A percentile compares a stretch with the other conserved stretches of the same genome.
Conservation (phyloP, 768 basidiomycete genomes). For the Daedaleopsis sinensis region DNA sequence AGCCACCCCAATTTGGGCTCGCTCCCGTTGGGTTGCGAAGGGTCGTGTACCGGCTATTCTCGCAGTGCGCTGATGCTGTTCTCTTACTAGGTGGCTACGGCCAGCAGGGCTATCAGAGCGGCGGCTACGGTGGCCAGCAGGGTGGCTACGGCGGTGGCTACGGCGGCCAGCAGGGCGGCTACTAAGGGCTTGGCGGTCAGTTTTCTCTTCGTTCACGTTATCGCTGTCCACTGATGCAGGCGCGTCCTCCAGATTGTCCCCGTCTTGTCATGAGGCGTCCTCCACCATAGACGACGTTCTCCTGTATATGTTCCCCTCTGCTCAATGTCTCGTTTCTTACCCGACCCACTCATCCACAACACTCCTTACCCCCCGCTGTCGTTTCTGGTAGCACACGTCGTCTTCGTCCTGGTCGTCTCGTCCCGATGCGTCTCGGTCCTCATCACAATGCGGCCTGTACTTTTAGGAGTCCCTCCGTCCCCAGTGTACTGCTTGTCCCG, state of each 20-base stretch:
- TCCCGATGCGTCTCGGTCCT: constrained; percentile 40
- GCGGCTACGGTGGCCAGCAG: constrained; percentile 27
- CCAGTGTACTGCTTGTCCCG: constrained; percentile 25
- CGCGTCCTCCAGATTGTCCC: background rate
- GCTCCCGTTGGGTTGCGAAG: constrained; percentile 18
- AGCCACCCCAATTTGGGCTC: constrained; percentile 17
- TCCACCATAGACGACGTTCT: constrained; percentile 13
- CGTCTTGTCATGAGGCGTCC: constrained; percentile 2
- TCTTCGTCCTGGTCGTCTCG: constrained; percentile 41
- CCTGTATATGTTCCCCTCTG: constrained; percentile 11
- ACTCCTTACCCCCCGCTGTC: constrained; percentile 42
- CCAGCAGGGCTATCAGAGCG: constrained; percentile 24
- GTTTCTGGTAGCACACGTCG: constrained; percentile 43
- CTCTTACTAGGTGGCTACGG: constrained; percentile 10
- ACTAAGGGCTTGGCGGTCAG: constrained; percentile 22
- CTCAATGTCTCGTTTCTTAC: constrained; percentile 19
- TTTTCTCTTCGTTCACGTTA: background rate
- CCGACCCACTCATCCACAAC: constrained; percentile 40
- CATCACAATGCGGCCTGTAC: constrained; percentile 48
- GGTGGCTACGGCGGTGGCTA: constrained; percentile 25
- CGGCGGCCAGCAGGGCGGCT: constrained; percentile 29
- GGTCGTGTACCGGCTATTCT: background rate
- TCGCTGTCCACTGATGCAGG: background rate
- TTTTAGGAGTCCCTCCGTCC: constrained; percentile 37
- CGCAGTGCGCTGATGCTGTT: constrained; percentile 4